phyloP scores from a whole-genome alignment of 306 rosid genomes.

The Lablab purpureus region DNA sequence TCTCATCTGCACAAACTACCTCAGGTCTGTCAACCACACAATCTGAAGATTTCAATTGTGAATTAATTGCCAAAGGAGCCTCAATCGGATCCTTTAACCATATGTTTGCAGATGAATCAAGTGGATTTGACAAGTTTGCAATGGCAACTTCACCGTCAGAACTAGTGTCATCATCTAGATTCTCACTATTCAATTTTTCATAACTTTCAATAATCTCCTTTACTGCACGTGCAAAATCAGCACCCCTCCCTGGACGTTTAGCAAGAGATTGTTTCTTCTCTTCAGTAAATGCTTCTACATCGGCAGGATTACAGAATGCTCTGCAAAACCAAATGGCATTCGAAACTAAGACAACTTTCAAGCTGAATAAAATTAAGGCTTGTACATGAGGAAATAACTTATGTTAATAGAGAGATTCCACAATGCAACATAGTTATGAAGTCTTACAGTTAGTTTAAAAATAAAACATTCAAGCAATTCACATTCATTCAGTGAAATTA shows the following conservation, averaged over 20 bases:
- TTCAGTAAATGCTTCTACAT: conserved; percentile 95
- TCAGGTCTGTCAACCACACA: conserved; percentile 57
- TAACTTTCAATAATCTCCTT: conserved; percentile 81
- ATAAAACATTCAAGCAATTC: conserved; percentile 26
- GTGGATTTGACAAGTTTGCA: conserved; percentile 55
- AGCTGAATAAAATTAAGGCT: conserved; percentile 33
- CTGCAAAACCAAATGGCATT: conserved; percentile 61
- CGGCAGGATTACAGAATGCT: conserved; percentile 96
- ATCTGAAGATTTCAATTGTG: conserved; percentile 59
- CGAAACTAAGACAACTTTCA: conserved; percentile 45
- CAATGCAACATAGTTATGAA: conserved; percentile 11
- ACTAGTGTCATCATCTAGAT: conserved; percentile 54
- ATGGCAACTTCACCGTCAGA: conserved; percentile 59
- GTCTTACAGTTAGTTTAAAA: conserved; percentile 5
- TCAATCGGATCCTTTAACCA: conserved; percentile 62
- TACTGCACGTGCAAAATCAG: conserved; percentile 94
- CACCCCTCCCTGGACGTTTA: conserved; percentile 88
- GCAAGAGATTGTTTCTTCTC: conserved; percentile 93
- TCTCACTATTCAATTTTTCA: conserved; percentile 71
- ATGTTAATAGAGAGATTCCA: conserved; percentile 38
- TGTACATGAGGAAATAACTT: conserved; percentile 20
- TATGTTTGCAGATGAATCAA: conserved; percentile 55
- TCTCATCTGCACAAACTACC: conserved; percentile 54
- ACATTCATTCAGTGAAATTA: conserved; percentile 33
- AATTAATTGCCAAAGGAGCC: conserved; percentile 55